Evolutionary conservation across 2,329 filamentous ascomycete species (phyloP).

Genomic region (Cadophora luteo-olivacea): DNA sequence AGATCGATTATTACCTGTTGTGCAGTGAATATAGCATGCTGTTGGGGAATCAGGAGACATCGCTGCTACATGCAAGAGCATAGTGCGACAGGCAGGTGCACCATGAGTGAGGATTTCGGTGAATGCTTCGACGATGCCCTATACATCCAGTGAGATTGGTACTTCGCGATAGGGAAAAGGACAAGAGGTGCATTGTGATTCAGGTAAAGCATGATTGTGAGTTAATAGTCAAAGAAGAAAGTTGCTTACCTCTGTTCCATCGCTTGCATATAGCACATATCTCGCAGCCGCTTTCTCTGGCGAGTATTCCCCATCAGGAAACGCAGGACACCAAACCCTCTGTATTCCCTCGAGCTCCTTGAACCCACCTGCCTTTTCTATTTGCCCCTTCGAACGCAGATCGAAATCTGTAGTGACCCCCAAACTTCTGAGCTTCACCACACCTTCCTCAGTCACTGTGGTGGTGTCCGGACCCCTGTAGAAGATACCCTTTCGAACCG

Average conservation of each 20-base stretch:
- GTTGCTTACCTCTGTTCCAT: constrained; percentile 51
- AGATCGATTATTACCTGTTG: constrained; percentile 78
- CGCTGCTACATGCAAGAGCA: constrained; percentile 49
- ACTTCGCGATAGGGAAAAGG: no score
- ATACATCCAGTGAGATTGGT: background rate
- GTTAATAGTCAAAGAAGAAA: constrained; percentile 8
- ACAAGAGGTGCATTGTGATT: background rate
- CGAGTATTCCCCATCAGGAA: constrained; percentile 63
- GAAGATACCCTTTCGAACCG: constrained; percentile 59
- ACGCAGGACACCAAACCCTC: constrained; percentile 68
- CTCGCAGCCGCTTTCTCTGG: constrained; percentile 68
- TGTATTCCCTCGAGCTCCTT: constrained; percentile 56
- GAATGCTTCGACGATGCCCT: constrained; percentile 70
- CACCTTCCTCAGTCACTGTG: constrained; percentile 58
- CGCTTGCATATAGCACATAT: constrained; percentile 63
- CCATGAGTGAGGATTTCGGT: constrained; percentile 59
- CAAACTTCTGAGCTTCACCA: constrained; percentile 57
- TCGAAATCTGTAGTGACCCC: constrained; percentile 70
- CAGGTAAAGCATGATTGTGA: background rate
- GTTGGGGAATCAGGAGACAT: constrained; percentile 35
- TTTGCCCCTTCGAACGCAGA: constrained; percentile 67
- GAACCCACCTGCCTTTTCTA: constrained; percentile 52
- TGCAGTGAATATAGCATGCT: constrained; percentile 65
- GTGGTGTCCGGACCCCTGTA: constrained; percentile 75
- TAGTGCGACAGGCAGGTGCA: constrained; percentile 59